Conservation (phyloP, 2,329 filamentous ascomycete genomes). For the Penicillium sp. region DNA sequence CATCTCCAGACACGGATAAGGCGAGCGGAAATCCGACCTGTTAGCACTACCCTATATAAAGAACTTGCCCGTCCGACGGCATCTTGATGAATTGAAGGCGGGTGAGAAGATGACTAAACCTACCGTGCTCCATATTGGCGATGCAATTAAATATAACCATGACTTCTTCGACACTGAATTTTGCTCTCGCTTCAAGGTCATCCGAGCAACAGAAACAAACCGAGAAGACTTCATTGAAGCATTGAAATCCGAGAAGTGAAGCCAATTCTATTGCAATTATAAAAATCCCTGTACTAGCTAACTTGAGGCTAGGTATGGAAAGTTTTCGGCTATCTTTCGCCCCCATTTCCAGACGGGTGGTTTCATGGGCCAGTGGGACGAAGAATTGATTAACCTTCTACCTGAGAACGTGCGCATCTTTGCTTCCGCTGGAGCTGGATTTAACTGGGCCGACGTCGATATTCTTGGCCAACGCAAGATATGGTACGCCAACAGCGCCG, state of each 20-base stretch:
- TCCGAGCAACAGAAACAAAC: constrained; percentile 44
- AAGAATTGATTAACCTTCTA: constrained; percentile 61
- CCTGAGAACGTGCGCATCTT: constrained; percentile 64
- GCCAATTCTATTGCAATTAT: neutral
- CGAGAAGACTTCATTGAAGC: constrained; percentile 45
- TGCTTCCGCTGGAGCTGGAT: constrained; percentile 68
- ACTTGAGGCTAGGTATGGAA: constrained; percentile 29
- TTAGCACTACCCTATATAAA: neutral
- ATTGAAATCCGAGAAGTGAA: constrained; percentile 37
- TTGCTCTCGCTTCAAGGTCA: constrained; percentile 42
- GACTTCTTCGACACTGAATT: constrained; percentile 39
- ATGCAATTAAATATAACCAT: constrained; percentile 51
- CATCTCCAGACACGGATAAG: constrained; percentile 1
- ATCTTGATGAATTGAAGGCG: no score
- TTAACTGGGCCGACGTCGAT: constrained; percentile 68
- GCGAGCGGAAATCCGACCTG: neutral
- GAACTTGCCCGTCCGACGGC: no score
- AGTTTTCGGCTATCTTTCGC: constrained; percentile 52
- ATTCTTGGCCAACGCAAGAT: constrained; percentile 46
- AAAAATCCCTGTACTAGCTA: neutral
- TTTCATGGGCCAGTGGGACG: constrained; percentile 69
- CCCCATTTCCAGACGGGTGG: constrained; percentile 68
- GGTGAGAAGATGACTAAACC: constrained; percentile 32
- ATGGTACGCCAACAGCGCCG: constrained; percentile 52
- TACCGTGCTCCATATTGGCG: constrained; percentile 48